Conservation (phyloP, 192 early-diverging fungal genomes). For the Podila clonocystis region DNA sequence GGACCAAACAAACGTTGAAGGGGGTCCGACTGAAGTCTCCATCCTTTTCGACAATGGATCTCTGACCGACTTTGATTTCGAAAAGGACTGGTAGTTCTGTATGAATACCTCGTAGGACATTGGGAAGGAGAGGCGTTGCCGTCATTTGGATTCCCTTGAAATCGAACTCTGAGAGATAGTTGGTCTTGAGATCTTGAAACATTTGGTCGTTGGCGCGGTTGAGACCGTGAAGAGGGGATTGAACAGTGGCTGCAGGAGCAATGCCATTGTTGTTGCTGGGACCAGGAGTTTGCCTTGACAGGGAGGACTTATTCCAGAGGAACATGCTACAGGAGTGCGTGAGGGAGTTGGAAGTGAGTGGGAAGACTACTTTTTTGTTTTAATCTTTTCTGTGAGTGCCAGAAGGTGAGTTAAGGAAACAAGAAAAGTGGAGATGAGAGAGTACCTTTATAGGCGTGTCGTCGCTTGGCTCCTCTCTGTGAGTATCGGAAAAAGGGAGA, state of each 20-base stretch:
- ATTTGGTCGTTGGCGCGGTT: conserved; percentile 17
- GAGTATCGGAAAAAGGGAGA: too few relatives aligned
- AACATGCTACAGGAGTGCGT: too few relatives aligned
- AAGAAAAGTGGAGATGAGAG: too few relatives aligned
- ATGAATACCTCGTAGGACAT: conserved; percentile 29
- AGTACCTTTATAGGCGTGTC: too few relatives aligned
- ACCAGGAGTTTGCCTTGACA: too few relatives aligned
- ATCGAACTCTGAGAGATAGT: conserved; percentile 32
- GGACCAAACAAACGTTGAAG: conserved; percentile 38
- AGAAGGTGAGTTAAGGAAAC: too few relatives aligned
- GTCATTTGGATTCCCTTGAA: conserved; percentile 27
- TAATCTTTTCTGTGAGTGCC: too few relatives aligned
- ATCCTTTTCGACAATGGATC: conserved; percentile 22
- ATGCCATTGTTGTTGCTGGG: too few relatives aligned
- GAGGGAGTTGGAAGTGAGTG: too few relatives aligned
- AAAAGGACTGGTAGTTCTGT: conserved; percentile 32
- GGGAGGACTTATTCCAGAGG: too few relatives aligned
- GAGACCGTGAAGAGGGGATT: conserved; percentile 8
- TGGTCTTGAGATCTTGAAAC: conserved; percentile 23
- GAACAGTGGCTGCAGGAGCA: conserved; percentile 5
- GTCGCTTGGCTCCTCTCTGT: too few relatives aligned
- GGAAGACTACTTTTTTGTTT: too few relatives aligned
- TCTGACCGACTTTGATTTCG: conserved; percentile 33
- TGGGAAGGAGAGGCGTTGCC: conserved; percentile 29
- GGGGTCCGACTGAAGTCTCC: conserved; percentile 27